Evolutionary conservation across 2,329 filamentous ascomycete genomes (phyloP).

Genomic region (Fusarium sp.): DNA sequence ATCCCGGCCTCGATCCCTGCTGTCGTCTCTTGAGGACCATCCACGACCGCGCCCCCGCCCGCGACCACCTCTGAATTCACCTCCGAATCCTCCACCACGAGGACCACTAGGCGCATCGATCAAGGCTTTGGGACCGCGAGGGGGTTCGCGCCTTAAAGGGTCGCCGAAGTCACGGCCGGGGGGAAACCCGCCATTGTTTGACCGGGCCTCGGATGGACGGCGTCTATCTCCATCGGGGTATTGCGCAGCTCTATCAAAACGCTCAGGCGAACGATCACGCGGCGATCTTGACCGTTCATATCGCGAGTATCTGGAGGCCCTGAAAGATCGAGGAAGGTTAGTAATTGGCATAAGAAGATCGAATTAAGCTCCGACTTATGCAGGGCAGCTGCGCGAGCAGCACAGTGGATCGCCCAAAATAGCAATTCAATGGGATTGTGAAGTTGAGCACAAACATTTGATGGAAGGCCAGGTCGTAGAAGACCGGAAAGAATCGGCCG

Average conservation of each 20-base stretch:
- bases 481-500: conserved; percentile 29
- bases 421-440: not conserved
- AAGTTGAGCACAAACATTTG: conserved; percentile 39
- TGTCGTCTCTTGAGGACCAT: conserved; percentile 69
- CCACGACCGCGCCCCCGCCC: conserved; percentile 68
- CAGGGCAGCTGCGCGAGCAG: not conserved
- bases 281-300: conserved; percentile 71
- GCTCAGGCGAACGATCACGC: conserved; percentile 76
- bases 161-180: conserved; percentile 70
- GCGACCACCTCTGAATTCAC: conserved; percentile 68
- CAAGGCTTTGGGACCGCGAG: conserved; percentile 83
- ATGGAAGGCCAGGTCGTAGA: conserved; percentile 28
- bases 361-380: not conserved
- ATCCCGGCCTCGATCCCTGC: conserved; percentile 68
- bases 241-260: conserved; percentile 67
- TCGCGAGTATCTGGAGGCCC: conserved; percentile 69
- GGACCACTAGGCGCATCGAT: conserved; percentile 76
- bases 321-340: conserved; percentile 53
- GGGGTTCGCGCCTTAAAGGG: conserved; percentile 72
- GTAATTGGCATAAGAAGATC: conserved; percentile 9
- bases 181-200: conserved; percentile 69
- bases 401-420: conserved; percentile 2
- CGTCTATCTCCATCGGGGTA: conserved; percentile 75
- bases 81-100: conserved; percentile 72
- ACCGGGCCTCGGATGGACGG: conserved; percentile 70